Evolutionary conservation across 805 yeast genomes (phyloP), one percentile per base, ranked within the genome.

Genomic region (Schizosaccharomyces japonicus): DNA sequence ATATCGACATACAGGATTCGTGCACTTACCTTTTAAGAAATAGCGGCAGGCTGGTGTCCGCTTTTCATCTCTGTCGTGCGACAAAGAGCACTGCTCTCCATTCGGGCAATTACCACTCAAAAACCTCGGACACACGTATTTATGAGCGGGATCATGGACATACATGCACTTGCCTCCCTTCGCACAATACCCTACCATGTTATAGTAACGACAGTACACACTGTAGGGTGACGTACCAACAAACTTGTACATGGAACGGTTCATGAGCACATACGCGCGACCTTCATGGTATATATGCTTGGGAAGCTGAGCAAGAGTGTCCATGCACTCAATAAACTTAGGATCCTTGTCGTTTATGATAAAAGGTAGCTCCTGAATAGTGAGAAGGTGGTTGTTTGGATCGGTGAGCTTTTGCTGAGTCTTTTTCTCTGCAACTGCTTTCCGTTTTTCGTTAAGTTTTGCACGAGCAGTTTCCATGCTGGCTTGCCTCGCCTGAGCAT

Each of bases 41-140:
- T 68, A 76, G 40, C 56, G 61, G 53, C 92, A 80, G 19, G 70
- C 57, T 6, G 76, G 71, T 8, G 80, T 66, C 56, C 79, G 81
- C 58, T 63, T 71, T 52, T 76, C 75, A 26, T 65, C 66, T 5
- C 75, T 69, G 2, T 57, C 59, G 58, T 80, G 92, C 32, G 75
- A 70, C 23, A 74, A 58, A 4, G 61, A 58, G 56, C 92, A 80
- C 7, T 50, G 23, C 17, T 66, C 58, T 19, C 60, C 57, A 27
- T 63, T 63, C 23, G 52, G 49, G 56, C 90, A 80, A 29, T 59
- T 58, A 3, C 69, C 72, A 33, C 61, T 60, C 40, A 75, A 60
- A 48, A 58, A 68, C 8, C 64, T 61, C 23, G 67, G 66, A 57
- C 92, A 80, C 3, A 78, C 57, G 4, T 76, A 68, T 19, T 75